Conservation (phyloP, 768 basidiomycete genomes). For the Ephemerocybe angulata region DNA sequence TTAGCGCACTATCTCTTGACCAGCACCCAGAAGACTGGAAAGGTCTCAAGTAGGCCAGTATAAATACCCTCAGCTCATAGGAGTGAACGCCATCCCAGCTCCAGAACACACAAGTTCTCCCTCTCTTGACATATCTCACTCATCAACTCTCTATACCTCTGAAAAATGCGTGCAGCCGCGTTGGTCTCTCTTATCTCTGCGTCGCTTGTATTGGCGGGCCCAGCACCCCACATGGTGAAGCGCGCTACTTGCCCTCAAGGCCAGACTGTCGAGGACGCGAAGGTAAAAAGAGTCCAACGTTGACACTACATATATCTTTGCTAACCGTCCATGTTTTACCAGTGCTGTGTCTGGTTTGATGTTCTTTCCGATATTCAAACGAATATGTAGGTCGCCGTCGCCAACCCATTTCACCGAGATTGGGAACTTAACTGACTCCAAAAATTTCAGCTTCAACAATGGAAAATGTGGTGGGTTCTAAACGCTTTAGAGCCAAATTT, state of each 20-base stretch:
- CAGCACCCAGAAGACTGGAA: too few species aligned
- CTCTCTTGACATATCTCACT: not conserved
- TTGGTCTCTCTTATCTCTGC: not conserved
- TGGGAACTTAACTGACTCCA: not conserved
- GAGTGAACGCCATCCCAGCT: not conserved
- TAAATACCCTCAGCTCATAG: too few species aligned
- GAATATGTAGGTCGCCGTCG: constrained; percentile 26
- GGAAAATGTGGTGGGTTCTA: not conserved
- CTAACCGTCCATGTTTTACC: not conserved
- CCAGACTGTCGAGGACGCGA: not conserved
- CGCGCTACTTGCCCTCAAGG: not conserved
- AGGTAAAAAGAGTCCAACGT: not conserved
- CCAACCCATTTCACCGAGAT: not conserved
- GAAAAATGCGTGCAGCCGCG: not conserved
- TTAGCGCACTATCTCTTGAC: too few species aligned
- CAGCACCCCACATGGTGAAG: not conserved
- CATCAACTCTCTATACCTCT: not conserved
- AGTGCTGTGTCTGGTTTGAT: constrained; percentile 38
- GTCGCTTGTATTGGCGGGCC: not conserved
- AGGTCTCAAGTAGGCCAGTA: too few species aligned
- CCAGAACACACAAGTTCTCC: not conserved
- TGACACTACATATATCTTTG: not conserved
- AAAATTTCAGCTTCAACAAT: not conserved
- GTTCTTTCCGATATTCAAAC: constrained; percentile 36
- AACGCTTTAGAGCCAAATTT: not conserved